A percentile compares a stretch with the other conserved stretches of the same genome.
Evolutionary conservation across 208 protist species (phyloP).

Genomic region (Wallacemonas sp.): DNA sequence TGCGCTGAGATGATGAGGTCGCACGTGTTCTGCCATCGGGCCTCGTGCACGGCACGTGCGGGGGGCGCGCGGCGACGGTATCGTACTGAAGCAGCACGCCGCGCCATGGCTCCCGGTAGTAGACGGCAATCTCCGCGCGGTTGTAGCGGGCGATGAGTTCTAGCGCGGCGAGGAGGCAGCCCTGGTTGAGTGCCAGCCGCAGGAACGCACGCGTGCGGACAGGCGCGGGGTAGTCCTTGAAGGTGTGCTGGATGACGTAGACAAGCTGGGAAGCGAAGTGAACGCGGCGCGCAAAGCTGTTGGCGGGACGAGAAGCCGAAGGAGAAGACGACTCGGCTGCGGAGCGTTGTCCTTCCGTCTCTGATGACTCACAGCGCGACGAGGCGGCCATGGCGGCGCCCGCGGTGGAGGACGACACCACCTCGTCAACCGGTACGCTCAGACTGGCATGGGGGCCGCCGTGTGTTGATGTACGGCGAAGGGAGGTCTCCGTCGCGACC

Average conservation of each 20-base stretch:
- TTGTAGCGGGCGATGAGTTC: slow-evolving; percentile 62
- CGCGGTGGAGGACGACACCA: too few relatives aligned
- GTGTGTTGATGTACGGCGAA: neutral
- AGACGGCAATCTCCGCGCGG: slow-evolving; percentile 22
- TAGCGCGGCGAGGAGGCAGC: slow-evolving; percentile 48
- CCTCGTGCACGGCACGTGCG: too few relatives aligned
- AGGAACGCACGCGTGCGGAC: slow-evolving; percentile 41
- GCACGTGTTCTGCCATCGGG: too few relatives aligned
- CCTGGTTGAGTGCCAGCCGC: slow-evolving; percentile 56
- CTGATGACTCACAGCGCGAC: too few relatives aligned
- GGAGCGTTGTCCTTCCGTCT: too few relatives aligned
- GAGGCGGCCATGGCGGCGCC: neutral
- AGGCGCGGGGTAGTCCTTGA: slow-evolving; percentile 14
- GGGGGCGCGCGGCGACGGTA: neutral
- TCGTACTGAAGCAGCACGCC: slow-evolving; percentile 14
- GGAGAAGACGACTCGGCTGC: too few relatives aligned
- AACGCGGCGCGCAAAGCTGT: slow-evolving; percentile 16
- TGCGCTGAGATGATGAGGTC: neutral
- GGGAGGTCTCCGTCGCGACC: slow-evolving; percentile 7
- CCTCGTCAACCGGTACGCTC: too few relatives aligned
- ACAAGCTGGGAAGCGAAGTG: slow-evolving; percentile 59
- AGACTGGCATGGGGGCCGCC: neutral
- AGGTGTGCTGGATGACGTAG: slow-evolving; percentile 35
- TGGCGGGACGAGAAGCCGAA: too few relatives aligned
- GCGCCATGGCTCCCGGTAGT: slow-evolving; percentile 22